Percentiles rank a stretch among this genome's conserved stretches.
Conservation (phyloP, 148 eudicot genomes). For the Mesembryanthemum crystallinum region DNA sequence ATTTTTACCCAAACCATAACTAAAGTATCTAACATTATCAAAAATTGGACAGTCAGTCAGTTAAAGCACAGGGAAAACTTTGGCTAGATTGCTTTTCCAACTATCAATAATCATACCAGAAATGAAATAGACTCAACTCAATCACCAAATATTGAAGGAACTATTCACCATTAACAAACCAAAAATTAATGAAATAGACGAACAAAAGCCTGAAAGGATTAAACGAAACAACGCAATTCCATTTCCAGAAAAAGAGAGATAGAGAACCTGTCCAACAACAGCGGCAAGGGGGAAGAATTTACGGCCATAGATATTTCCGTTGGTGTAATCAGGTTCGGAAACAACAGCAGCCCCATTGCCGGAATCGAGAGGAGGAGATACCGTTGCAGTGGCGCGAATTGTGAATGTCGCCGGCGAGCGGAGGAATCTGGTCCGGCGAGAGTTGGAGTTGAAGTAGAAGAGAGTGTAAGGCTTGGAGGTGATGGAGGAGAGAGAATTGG, state of each 20-base stretch:
- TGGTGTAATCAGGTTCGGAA: slow-evolving; percentile 26
- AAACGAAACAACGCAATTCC: neutral
- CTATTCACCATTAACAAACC: neutral
- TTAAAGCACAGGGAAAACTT: no score
- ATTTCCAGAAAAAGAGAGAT: neutral
- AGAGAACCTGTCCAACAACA: slow-evolving; percentile 83
- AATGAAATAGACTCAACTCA: neutral
- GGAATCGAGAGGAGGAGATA: slow-evolving; percentile 53
- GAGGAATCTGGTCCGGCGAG: slow-evolving; percentile 23
- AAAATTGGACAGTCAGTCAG: no score
- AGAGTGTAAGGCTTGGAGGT: slow-evolving; percentile 14
- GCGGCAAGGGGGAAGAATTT: slow-evolving; percentile 91
- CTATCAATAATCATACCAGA: no score
- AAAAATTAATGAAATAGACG: neutral
- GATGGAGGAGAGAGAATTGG: slow-evolving; percentile 13
- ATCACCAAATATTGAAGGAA: neutral
- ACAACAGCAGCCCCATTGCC: slow-evolving; percentile 66
- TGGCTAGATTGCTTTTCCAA: no score
- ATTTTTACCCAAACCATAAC: no score
- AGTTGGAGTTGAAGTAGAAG: slow-evolving; percentile 18
- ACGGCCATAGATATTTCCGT: slow-evolving; percentile 44
- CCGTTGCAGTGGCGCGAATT: slow-evolving; percentile 59
- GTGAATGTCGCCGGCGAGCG: slow-evolving; percentile 22
- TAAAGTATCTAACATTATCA: no score
- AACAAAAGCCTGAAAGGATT: neutral